Conservation (phyloP, 768 basidiomycete genomes). For the Leccinum ochraceum region DNA sequence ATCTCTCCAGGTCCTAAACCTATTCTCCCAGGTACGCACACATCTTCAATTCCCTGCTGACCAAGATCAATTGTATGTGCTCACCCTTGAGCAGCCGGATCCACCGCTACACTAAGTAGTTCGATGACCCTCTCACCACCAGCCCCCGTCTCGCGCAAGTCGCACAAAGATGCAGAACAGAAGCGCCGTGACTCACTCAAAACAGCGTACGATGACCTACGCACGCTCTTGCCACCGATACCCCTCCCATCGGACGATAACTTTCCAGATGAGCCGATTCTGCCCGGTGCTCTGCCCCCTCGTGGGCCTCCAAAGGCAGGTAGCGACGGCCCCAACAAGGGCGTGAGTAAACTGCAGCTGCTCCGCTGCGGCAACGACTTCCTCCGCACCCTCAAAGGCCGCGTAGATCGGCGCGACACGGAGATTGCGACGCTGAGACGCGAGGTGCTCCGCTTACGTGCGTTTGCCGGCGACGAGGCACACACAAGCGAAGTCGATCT, state of each 20-base stretch:
- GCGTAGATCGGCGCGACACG: constrained; percentile 76
- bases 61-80: neutral
- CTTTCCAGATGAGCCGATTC: constrained; percentile 67
- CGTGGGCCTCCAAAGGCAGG: constrained; percentile 85
- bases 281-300: constrained; percentile 89
- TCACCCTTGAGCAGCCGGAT: constrained; percentile 34
- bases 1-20: constrained; percentile 65
- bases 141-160: constrained; percentile 64
- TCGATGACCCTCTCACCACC: constrained; percentile 34
- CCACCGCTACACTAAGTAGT: constrained; percentile 28
- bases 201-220: constrained; percentile 86
- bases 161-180: constrained; percentile 97
- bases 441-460: constrained; percentile 65
- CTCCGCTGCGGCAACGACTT: constrained; percentile 90
- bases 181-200: constrained; percentile 96
- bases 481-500: constrained; percentile 27
- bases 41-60: neutral
- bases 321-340: constrained; percentile 91
- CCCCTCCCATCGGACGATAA: constrained; percentile 77
- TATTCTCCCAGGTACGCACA: constrained; percentile 64
- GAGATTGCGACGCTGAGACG: constrained; percentile 68
- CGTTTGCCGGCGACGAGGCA: constrained; percentile 29
- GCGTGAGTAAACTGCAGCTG: constrained; percentile 91
- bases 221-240: constrained; percentile 83
- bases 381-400: constrained; percentile 72